Percentiles rank a stretch among this genome's conserved stretches.
phyloP scores from a whole-genome alignment of 208 protist species.

The Trypanosoma rangeli region DNA sequence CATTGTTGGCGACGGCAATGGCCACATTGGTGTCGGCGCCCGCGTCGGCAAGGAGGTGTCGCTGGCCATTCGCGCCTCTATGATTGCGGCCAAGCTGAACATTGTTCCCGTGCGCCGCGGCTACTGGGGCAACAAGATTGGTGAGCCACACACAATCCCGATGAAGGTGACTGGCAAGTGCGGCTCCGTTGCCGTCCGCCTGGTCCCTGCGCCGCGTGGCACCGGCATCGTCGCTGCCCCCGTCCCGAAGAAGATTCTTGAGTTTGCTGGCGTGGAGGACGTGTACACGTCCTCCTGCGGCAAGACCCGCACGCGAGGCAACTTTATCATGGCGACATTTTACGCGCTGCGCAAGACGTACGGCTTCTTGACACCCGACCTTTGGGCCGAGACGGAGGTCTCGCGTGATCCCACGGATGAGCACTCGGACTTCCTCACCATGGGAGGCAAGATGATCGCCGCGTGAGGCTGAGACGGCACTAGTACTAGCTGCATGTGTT shows the following conservation, averaged over 20 bases:
- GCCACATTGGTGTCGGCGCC: conserved; percentile 98
- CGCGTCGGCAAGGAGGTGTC: conserved; percentile 99
- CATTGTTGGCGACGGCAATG: conserved; percentile 98
- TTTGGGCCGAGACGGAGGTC: conserved; percentile 95
- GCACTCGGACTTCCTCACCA: conserved; percentile 85
- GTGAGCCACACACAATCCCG: conserved; percentile 99
- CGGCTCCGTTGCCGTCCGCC: conserved; percentile 97
- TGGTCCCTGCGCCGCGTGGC: conserved; percentile 99
- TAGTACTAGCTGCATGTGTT: conserved; percentile 18
- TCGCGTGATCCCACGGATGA: conserved; percentile 92
- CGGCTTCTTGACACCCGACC: conserved; percentile 98
- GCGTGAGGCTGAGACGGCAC: conserved; percentile 36
- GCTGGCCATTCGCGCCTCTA: conserved; percentile 98
- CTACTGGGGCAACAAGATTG: conserved; percentile 99
- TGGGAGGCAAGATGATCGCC: conserved; percentile 35
- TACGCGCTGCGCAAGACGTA: conserved; percentile 97
- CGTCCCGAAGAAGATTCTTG: conserved; percentile 98
- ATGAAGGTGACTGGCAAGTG: conserved; percentile 99
- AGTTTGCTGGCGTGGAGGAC: conserved; percentile 98
- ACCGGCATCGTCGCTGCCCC: conserved; percentile 98
- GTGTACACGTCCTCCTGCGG: conserved; percentile 98
- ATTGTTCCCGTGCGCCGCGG: conserved; percentile 98
- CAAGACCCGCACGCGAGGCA: conserved; percentile 98
- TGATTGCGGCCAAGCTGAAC: conserved; percentile 98
- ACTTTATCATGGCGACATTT: conserved; percentile 99